Evolutionary conservation across 2,329 filamentous ascomycete genomes (phyloP), one percentile per base, ranked within the genome.

Genomic region (Nemania sp.): DNA sequence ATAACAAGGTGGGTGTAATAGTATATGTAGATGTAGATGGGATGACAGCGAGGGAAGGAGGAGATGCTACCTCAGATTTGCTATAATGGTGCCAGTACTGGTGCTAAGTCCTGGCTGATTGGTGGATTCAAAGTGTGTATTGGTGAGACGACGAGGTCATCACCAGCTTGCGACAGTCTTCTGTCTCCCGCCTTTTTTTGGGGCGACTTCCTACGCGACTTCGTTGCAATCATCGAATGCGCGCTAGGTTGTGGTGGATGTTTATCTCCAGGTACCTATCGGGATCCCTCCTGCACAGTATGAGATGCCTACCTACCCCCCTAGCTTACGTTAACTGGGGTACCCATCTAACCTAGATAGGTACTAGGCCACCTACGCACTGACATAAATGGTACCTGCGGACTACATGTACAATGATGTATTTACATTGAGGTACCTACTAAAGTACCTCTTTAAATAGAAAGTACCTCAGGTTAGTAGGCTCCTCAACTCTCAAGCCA

Each of bases 191-290:
- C 61, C 57, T 65, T 60, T 60, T n/a, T 63, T 65, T 60, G 53
- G 63, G 61, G 15, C 59, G 56, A 54, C 43, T 55, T 61, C 61
- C 56, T 60, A 65, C 64, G 64, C 64, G 64, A 66, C 59, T 56
- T 51, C 29, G 51, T 62, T 54, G 55, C 63, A 60, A n/a, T 50
- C 50, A 59, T 60, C 52, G 43, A 59, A 50, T 60, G 59, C 64
- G 64, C 64, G 64, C 61, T 64, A 61, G 45, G 25, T 29, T 25
- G 13, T 34, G 13, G 4, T 15, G 15, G 25, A 32, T 45, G 18
- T 42, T 52, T 42, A 21, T 21, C 47, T 35, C 13, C 43, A 35
- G 18, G 29, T 37, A 45, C 15, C 42, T 37, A 45, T 25, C 42
- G 18, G 42, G 42, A 13, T 10, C 20, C 18, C 25, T 11, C 42